phyloP scores from a whole-genome alignment of 768 basidiomycete genomes.

The Erythrobasidium yunnanense region DNA sequence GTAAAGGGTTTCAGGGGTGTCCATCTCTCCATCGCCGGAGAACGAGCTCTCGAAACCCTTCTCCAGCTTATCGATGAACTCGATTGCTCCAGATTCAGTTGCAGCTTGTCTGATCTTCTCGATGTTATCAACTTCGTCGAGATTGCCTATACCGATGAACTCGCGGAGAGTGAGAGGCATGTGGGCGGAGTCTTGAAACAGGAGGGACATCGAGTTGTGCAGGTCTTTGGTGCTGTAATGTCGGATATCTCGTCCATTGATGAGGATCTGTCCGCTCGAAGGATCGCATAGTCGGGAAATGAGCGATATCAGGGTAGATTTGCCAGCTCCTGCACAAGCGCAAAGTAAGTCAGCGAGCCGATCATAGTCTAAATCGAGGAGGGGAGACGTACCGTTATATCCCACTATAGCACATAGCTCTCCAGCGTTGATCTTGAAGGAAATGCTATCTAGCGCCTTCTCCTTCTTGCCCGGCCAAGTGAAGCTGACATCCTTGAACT shows the following conservation, averaged over 20 bases:
- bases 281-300: neutral
- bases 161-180: conserved; percentile 20
- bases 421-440: conserved; percentile 26
- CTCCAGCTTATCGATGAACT: conserved; percentile 19
- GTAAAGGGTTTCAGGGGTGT: conserved; percentile 7
- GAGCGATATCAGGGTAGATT: too few species aligned
- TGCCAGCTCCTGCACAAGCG: too few species aligned
- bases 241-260: conserved; percentile 17
- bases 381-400: conserved; percentile 21
- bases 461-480: conserved; percentile 17
- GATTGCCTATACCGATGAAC: conserved; percentile 15
- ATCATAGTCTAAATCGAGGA: too few species aligned
- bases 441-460: conserved; percentile 18
- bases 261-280: conserved; percentile 12
- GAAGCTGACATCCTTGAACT: conserved; percentile 21
- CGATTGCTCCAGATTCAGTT: conserved; percentile 4
- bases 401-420: conserved; percentile 25
- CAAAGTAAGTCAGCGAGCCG: too few species aligned
- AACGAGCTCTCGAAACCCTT: conserved; percentile 24
- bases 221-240: conserved; percentile 5
- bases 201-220: conserved; percentile 13
- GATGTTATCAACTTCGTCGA: conserved; percentile 8
- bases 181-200: conserved; percentile 24
- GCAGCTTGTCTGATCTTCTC: conserved; percentile 5
- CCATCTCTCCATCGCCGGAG: neutral